Conservation (phyloP, 2,329 filamentous ascomycete genomes). For the Neospermospora avenae region DNA sequence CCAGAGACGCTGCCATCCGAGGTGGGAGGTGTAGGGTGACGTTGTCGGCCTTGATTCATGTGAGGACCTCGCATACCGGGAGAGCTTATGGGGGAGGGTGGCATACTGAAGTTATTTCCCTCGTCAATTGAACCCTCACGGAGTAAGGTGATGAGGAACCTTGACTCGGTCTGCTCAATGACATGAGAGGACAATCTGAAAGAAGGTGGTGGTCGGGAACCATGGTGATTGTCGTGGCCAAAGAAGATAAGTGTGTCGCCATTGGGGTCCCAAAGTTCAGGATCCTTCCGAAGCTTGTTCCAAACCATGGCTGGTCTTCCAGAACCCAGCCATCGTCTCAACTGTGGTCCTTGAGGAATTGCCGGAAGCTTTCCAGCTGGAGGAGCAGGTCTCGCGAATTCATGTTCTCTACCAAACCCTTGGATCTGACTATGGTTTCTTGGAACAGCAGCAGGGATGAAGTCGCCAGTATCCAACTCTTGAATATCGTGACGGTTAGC, state of each 20-base stretch:
- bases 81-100: constrained; percentile 42
- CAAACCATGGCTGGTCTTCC: constrained; percentile 49
- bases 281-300: constrained; percentile 58
- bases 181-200: constrained; percentile 57
- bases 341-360: constrained; percentile 40
- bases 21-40: constrained; percentile 37
- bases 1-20: constrained; percentile 18
- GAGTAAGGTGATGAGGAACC: constrained; percentile 50
- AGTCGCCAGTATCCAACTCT: constrained; percentile 21
- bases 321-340: constrained; percentile 52
- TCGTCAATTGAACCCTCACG: constrained; percentile 52
- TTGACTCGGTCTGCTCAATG: constrained; percentile 55
- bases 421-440: constrained; percentile 5
- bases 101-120: constrained; percentile 39
- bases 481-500: constrained; percentile 12
- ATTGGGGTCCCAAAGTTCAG: constrained; percentile 58
- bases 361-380: constrained; percentile 44
- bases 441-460: constrained; percentile 1
- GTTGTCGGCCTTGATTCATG: constrained; percentile 15
- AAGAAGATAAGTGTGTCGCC: constrained; percentile 59
- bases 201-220: constrained; percentile 45
- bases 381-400: constrained; percentile 29
- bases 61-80: constrained; percentile 22
- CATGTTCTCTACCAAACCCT: constrained; percentile 5
- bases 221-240: constrained; percentile 39